Evolutionary conservation across 2,329 filamentous ascomycete genomes (phyloP).

Genomic region (Alternaria rosae): DNA sequence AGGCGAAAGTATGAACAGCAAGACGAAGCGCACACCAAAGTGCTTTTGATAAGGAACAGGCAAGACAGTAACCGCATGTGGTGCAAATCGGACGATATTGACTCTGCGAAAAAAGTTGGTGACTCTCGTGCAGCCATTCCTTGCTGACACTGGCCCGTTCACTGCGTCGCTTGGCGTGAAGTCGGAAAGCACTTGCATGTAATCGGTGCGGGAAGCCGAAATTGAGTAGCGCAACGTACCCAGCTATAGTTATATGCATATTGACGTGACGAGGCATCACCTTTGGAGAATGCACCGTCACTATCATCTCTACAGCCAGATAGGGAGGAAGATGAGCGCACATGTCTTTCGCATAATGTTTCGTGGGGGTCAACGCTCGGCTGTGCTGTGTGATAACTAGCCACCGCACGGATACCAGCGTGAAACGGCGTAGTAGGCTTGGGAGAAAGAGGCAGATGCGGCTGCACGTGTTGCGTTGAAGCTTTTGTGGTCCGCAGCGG

Average conservation of each 20-base stretch:
- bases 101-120: conserved; percentile 28
- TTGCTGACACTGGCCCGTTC: conserved; percentile 25
- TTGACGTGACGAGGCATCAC: not conserved
- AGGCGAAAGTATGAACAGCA: conserved; percentile 17
- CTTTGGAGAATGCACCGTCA: not conserved
- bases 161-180: conserved; percentile 43
- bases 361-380: conserved; percentile 10
- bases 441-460: conserved; percentile 2
- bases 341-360: conserved; percentile 15
- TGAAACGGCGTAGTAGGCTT: conserved; percentile 25
- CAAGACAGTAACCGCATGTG: conserved; percentile 27
- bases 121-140: conserved; percentile 22
- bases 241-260: conserved; percentile 4
- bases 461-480: not conserved
- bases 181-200: conserved; percentile 26
- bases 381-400: conserved; percentile 4
- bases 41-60: conserved; percentile 23
- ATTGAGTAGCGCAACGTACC: conserved; percentile 10
- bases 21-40: conserved; percentile 18
- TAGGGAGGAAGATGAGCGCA: not conserved
- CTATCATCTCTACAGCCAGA: not conserved
- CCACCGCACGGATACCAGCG: conserved; percentile 17
- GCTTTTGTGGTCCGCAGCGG: not conserved
- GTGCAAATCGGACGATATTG: conserved; percentile 29
- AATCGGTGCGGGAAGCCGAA: conserved; percentile 20